Percentiles rank a stretch among this genome's conserved stretches.
phyloP scores from a whole-genome alignment of 352 stramenopile species.

The Phytophthora quininea region DNA sequence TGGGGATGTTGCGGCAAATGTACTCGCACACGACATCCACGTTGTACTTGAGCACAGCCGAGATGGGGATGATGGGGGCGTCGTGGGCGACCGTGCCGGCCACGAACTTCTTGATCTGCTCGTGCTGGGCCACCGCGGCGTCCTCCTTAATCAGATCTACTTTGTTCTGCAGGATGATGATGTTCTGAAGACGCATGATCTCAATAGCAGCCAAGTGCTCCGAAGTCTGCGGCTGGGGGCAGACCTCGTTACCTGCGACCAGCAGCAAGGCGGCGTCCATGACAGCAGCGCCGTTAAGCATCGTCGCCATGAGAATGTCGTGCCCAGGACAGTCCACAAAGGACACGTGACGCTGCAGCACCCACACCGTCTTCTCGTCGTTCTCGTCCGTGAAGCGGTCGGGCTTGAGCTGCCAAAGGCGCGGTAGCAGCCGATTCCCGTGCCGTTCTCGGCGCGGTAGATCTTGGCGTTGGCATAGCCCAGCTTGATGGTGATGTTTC shows the following conservation, averaged over 20 bases:
- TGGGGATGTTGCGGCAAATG: conserved; percentile 98
- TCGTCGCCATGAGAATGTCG: conserved; percentile 99
- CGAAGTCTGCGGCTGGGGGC: conserved; percentile 99
- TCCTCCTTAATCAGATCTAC: conserved; percentile 99
- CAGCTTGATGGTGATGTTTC: conserved; percentile 99
- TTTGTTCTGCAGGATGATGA: conserved; percentile 99
- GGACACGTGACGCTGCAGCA: conserved; percentile 96
- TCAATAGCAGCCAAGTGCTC: conserved; percentile 99
- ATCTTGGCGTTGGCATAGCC: conserved; percentile 99
- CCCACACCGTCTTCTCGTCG: conserved; percentile 91
- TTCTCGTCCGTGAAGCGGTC: conserved; percentile 87
- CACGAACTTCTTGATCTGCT: conserved; percentile 95
- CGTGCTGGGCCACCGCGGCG: conserved; percentile 96
- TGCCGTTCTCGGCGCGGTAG: conserved; percentile 91
- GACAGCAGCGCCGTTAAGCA: conserved; percentile 99
- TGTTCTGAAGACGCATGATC: conserved; percentile 99
- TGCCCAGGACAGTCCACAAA: conserved; percentile 99
- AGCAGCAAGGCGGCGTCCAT: conserved; percentile 99
- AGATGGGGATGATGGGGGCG: conserved; percentile 99
- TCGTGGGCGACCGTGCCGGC: conserved; percentile 93
- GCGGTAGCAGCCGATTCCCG: conserved; percentile 88
- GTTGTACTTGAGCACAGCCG: conserved; percentile 99
- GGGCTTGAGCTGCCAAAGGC: conserved; percentile 88
- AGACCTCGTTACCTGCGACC: conserved; percentile 98
- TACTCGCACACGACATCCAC: conserved; percentile 99